Base-by-base conservation (phyloP, 2,329 filamentous ascomycete species). In the Colletotrichum chlorophyti region DNA sequence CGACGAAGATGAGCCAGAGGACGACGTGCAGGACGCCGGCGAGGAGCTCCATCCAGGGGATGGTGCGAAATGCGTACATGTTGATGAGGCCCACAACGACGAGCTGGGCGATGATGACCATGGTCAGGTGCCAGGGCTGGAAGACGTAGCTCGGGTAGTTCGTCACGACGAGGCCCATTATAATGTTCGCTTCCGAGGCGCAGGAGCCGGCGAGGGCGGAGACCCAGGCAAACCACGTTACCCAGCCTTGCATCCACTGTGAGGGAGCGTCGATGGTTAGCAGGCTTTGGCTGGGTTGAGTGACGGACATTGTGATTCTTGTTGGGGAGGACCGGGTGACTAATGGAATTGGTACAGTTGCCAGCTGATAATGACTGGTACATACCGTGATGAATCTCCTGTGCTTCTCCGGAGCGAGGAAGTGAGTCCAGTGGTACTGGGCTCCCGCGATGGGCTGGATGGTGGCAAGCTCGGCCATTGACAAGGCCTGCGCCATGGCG, bases 361-460 rank as follows among this genome's bases (percentile, higher is more conserved):
- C n/a, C n/a, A n/a, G n/a, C n/a, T n/a, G n/a, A n/a, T n/a, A n/a
- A n/a, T n/a, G n/a, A n/a, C n/a, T n/a, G n/a, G n/a, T n/a, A n/a
- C 42, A 4, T 48, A 55, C 55, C 29, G 55, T 59, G 37, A 59
- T 59, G 50, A 59, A 59, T 5, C 55, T 35, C 9, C 50, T 31
- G 19, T 59, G 55, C n/a, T 49, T 59, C 37, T 55, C 42, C 3
- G 55, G 55, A 17, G 55, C 55, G 6, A 59, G 50, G 11, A 59
- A 55, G 38, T 59, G 43, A 24, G 55, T 59, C 64, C 63, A 65
- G 47, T 65, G 63, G 24, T 65, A 65, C 41, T 65, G 64, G 3
- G 64, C 63, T 8, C 64, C 64, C 12, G 64, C 64, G 32, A 65
- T 65, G 11, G 64, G 64, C 2, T 61, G 61, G n/a, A 65, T 65